A percentile compares a stretch with the other conserved stretches of the same genome.
These are phyloP conservation scores for Daldinia bambusicola DNA, from an alignment of 495 filamentous ascomycete genomes.

Conservation along the genomic window DNA sequence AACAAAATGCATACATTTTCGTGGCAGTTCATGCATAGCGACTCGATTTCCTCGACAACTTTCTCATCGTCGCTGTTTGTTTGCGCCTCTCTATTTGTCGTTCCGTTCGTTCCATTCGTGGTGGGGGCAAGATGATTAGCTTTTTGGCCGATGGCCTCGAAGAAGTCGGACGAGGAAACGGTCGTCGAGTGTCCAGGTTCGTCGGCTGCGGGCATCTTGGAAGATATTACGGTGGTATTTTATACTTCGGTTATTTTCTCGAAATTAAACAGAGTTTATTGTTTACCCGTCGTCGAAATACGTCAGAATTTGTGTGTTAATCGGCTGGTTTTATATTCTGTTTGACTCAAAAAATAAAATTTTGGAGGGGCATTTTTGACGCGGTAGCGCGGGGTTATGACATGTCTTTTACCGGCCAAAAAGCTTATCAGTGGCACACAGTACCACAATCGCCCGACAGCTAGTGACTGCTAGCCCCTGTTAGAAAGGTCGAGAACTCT, in stretches of 20 bases:
- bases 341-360: conserved; percentile 47
- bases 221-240: background rate
- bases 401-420: conserved; percentile 15
- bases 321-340: conserved; percentile 8
- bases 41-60: conserved; percentile 69
- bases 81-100: conserved; percentile 34
- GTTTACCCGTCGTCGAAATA: background rate
- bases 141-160: conserved; percentile 65
- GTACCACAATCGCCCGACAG: conserved; percentile 24
- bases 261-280: background rate
- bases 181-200: conserved; percentile 25
- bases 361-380: conserved; percentile 49
- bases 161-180: conserved; percentile 54
- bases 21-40: conserved; percentile 69
- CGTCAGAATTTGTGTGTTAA: background rate
- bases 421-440: conserved; percentile 25
- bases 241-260: background rate
- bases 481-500: conserved; percentile 38
- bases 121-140: conserved; percentile 57
- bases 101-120: conserved; percentile 47
- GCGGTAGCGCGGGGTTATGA: conserved; percentile 48
- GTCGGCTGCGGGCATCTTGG: conserved; percentile 29
- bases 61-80: conserved; percentile 61
- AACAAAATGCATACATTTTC: conserved; percentile 71
- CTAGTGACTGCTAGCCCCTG: conserved; percentile 37